Evolutionary conservation across 2,329 filamentous ascomycete genomes (phyloP).

Genomic region (Aspergillus intermedius): DNA sequence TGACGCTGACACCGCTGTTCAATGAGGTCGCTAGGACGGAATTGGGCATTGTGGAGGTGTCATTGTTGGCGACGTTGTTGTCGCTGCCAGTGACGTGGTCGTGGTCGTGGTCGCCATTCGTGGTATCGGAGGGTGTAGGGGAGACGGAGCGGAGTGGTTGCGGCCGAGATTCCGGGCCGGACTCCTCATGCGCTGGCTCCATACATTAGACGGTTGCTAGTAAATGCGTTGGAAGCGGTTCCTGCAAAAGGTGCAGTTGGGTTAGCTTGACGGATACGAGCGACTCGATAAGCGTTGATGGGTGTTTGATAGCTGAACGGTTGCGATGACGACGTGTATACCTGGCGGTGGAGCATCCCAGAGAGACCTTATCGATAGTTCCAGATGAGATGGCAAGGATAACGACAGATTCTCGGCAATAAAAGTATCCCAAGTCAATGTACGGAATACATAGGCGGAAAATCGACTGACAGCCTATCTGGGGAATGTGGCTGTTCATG

Average conservation of each 20-base stretch:
- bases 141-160: slow-evolving; percentile 19
- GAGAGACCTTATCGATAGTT: too few relatives aligned
- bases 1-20: slow-evolving; percentile 3
- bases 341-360: too few relatives aligned
- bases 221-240: not conserved
- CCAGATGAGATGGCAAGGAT: too few relatives aligned
- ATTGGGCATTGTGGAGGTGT: not conserved
- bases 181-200: slow-evolving; percentile 36
- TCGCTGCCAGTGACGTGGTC: slow-evolving; percentile 7
- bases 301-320: too few relatives aligned
- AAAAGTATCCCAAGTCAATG: too few relatives aligned
- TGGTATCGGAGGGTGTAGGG: slow-evolving; percentile 6
- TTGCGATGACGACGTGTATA: too few relatives aligned
- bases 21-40: slow-evolving; percentile 2
- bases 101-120: slow-evolving; percentile 1
- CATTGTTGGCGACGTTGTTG: not conserved
- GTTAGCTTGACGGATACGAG: too few relatives aligned
- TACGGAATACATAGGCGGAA: too few relatives aligned
- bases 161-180: slow-evolving; percentile 24
- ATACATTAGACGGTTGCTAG: slow-evolving; percentile 31
- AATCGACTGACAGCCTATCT: too few relatives aligned
- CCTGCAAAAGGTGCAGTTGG: not conserved
- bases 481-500: too few relatives aligned
- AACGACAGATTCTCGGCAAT: too few relatives aligned
- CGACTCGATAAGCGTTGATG: too few relatives aligned